These are phyloP conservation scores for Syzygium aqueum DNA, from an alignment of 345 rosid species.

Conservation along the genomic window DNA sequence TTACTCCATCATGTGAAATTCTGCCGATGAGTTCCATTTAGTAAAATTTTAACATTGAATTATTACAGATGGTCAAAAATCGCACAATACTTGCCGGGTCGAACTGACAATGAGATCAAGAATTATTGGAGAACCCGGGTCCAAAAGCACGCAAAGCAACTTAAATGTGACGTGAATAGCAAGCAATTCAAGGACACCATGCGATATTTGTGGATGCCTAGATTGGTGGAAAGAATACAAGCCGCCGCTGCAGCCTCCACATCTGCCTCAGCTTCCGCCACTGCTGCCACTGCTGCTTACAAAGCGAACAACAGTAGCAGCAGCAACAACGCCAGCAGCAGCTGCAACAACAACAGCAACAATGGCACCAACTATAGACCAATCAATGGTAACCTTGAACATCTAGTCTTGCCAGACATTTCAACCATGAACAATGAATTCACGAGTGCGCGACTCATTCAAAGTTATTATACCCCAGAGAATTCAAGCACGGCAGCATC, in stretches of 20 bases:
- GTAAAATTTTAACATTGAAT: background rate
- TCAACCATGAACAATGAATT: background rate
- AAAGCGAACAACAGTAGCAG: background rate
- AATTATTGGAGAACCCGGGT: constrained; percentile 98
- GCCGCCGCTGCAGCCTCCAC: constrained; percentile 32
- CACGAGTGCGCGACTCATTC: background rate
- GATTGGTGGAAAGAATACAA: constrained; percentile 82
- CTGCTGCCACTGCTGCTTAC: background rate
- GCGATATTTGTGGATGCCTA: constrained; percentile 81
- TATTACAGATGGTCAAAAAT: constrained; percentile 80
- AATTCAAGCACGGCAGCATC: constrained; percentile 65
- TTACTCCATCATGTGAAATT: background rate
- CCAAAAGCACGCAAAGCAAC: constrained; percentile 83
- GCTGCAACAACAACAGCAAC: background rate
- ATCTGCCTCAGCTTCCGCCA: constrained; percentile 7
- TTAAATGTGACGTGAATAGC: constrained; percentile 89
- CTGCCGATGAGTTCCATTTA: background rate
- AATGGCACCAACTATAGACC: background rate
- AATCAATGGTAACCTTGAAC: background rate
- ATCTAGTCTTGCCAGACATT: background rate
- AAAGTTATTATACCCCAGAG: constrained; percentile 39
- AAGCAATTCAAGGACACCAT: constrained; percentile 79
- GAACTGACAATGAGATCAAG: constrained; percentile 95
- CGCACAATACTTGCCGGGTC: constrained; percentile 84
- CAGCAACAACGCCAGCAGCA: background rate